Percentiles rank a stretch among this genome's conserved stretches.
Evolutionary conservation across 768 basidiomycete species (phyloP).

Genomic region (Epithele typhae): DNA sequence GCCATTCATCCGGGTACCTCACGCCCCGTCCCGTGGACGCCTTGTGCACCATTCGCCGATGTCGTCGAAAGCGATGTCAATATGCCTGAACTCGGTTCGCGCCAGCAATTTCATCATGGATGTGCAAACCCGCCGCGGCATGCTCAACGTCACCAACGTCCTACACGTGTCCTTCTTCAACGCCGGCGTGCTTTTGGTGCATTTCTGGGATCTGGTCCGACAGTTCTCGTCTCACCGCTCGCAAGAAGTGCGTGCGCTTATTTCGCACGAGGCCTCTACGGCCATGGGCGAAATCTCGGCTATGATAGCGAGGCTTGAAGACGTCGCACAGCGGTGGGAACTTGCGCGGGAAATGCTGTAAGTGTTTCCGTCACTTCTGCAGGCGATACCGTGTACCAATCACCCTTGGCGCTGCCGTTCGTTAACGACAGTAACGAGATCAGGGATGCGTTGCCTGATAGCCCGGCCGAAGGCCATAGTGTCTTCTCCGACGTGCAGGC

Average conservation of each 20-base stretch:
- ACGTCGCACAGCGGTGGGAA: conserved; percentile 17
- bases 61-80: conserved; percentile 64
- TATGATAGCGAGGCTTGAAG: conserved; percentile 14
- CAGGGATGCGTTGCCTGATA: conserved; percentile 14
- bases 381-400: too few relatives aligned
- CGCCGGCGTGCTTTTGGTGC: conserved; percentile 49
- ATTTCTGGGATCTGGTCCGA: conserved; percentile 46
- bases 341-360: conserved; percentile 18
- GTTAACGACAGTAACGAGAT: conserved; percentile 10
- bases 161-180: conserved; percentile 42
- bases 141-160: conserved; percentile 24
- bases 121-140: conserved; percentile 40
- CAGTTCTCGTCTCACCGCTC: conserved; percentile 7
- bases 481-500: background rate
- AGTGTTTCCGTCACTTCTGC: conserved; percentile 1
- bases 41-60: conserved; percentile 37
- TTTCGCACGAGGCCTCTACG: conserved; percentile 6
- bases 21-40: conserved; percentile 16
- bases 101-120: conserved; percentile 59
- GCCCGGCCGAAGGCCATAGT: conserved; percentile 1
- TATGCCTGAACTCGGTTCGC: conserved; percentile 45
- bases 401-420: background rate
- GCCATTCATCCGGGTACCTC: conserved; percentile 57
- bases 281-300: conserved; percentile 13
- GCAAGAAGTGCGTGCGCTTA: conserved; percentile 4